Evolutionary conservation across 805 yeast species (phyloP).

Genomic region (Candida qinlingensis): DNA sequence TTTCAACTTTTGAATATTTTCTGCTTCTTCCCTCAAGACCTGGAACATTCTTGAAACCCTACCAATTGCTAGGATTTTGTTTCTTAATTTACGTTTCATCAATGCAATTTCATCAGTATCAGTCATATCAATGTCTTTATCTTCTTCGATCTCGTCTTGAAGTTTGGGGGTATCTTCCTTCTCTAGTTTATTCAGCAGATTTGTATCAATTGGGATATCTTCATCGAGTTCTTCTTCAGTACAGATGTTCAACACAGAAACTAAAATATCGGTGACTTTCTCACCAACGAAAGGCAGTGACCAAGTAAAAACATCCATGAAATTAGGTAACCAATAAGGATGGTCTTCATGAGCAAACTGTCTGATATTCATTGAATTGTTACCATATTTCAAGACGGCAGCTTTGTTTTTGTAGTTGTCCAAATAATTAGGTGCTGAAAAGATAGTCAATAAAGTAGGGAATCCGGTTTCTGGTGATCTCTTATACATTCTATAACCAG

Average conservation of each 20-base stretch:
- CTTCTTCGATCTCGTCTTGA: slow-evolving; percentile 24
- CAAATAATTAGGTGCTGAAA: slow-evolving; percentile 92
- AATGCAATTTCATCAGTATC: slow-evolving; percentile 25
- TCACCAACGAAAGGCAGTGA: slow-evolving; percentile 96
- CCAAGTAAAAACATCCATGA: slow-evolving; percentile 98
- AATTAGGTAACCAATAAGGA: slow-evolving; percentile 95
- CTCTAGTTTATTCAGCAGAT: slow-evolving; percentile 8
- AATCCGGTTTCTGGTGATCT: slow-evolving; percentile 80
- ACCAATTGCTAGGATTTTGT: slow-evolving; percentile 94
- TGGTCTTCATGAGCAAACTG: slow-evolving; percentile 92
- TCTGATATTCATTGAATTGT: slow-evolving; percentile 89
- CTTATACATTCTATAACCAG: slow-evolving; percentile 92
- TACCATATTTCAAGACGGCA: slow-evolving; percentile 87
- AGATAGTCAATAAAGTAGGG: slow-evolving; percentile 85
- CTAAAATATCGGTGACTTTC: slow-evolving; percentile 89
- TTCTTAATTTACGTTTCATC: slow-evolving; percentile 56
- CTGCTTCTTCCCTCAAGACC: slow-evolving; percentile 82
- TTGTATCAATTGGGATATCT: slow-evolving; percentile 46
- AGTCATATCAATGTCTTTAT: slow-evolving; percentile 1
- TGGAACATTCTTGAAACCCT: slow-evolving; percentile 89
- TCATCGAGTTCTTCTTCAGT: slow-evolving; percentile 91
- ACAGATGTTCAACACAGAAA: slow-evolving; percentile 85
- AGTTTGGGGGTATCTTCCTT: slow-evolving; percentile 11
- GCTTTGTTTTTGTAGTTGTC: slow-evolving; percentile 93
- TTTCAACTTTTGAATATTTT: slow-evolving; percentile 76